phyloP scores from a whole-genome alignment of 73 alveolate species.

The Stentor coeruleus region DNA sequence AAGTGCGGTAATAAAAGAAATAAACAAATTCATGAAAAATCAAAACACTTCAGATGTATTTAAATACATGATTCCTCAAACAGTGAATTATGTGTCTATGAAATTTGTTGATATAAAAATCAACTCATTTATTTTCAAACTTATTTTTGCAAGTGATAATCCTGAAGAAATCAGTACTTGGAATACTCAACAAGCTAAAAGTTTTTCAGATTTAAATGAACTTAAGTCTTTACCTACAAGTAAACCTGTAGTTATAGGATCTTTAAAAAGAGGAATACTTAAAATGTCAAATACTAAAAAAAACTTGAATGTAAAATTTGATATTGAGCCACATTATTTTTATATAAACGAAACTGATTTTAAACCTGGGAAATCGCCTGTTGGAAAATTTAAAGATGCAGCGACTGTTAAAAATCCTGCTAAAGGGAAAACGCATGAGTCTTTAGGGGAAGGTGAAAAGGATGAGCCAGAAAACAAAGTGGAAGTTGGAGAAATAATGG shows the following conservation, averaged over 20 bases:
- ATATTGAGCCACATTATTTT: not conserved
- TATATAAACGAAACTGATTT: conserved; percentile 16
- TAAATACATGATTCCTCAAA: conserved; percentile 1
- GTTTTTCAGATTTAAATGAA: not conserved
- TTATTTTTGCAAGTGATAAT: not conserved
- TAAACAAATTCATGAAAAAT: not conserved
- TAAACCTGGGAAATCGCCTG: not conserved
- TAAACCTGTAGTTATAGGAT: not conserved
- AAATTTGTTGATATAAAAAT: not conserved
- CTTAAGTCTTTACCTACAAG: not conserved
- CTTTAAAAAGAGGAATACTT: not conserved
- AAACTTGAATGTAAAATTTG: not conserved
- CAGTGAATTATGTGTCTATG: not conserved
- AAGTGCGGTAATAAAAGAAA: not conserved
- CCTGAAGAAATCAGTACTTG: conserved; percentile 8
- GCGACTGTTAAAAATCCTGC: too few relatives aligned
- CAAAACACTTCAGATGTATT: not conserved
- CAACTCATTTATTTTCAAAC: not conserved
- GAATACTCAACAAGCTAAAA: not conserved
- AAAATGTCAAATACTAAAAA: not conserved
- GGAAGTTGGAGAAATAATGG: not conserved
- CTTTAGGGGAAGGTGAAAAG: too few relatives aligned
- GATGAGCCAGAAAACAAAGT: too few relatives aligned
- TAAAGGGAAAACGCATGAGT: too few relatives aligned
- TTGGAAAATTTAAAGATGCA: conserved; percentile 5